These are phyloP conservation scores for Apophysomyces sp. DNA, from an alignment of 371 early-diverging fungal species.

Conservation along the genomic window DNA sequence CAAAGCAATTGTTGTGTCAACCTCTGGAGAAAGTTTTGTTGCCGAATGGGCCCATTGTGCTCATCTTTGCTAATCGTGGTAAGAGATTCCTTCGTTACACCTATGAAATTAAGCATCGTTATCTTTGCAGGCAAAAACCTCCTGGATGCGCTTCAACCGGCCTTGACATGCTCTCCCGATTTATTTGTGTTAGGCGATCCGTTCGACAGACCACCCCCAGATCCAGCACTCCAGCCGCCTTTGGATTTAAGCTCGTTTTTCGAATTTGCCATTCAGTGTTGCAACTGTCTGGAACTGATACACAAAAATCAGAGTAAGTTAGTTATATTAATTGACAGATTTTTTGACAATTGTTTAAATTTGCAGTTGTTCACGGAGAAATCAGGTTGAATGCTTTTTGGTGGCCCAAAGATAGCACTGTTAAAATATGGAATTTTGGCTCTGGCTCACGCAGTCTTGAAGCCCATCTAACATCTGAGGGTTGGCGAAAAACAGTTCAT, in stretches of 20 bases:
- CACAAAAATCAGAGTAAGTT: slow-evolving; percentile 44
- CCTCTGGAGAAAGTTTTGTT: slow-evolving; percentile 38
- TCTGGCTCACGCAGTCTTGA: slow-evolving; percentile 42
- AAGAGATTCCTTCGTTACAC: not conserved
- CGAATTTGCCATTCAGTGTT: slow-evolving; percentile 47
- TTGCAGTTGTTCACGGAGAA: slow-evolving; percentile 48
- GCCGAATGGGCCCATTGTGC: slow-evolving; percentile 27
- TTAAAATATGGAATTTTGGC: slow-evolving; percentile 49
- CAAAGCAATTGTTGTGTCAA: slow-evolving; percentile 29
- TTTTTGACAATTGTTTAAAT: not conserved
- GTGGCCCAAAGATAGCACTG: slow-evolving; percentile 33
- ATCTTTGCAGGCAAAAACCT: slow-evolving; percentile 20
- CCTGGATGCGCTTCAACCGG: slow-evolving; percentile 27
- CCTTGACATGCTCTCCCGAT: slow-evolving; percentile 11
- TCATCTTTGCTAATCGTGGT: slow-evolving; percentile 40
- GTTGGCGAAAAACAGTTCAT: slow-evolving; percentile 44
- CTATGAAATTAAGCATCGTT: not conserved
- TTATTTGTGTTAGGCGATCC: slow-evolving; percentile 2
- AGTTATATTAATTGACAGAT: not conserved
- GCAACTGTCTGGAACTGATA: slow-evolving; percentile 43
- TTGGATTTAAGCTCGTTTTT: slow-evolving; percentile 27
- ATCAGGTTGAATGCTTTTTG: slow-evolving; percentile 41
- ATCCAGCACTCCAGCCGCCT: not conserved
- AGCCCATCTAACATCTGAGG: slow-evolving; percentile 41
- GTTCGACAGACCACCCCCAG: not conserved